Evolutionary conservation across 768 basidiomycete genomes (phyloP).

Genomic region (Leccinellum albellum): DNA sequence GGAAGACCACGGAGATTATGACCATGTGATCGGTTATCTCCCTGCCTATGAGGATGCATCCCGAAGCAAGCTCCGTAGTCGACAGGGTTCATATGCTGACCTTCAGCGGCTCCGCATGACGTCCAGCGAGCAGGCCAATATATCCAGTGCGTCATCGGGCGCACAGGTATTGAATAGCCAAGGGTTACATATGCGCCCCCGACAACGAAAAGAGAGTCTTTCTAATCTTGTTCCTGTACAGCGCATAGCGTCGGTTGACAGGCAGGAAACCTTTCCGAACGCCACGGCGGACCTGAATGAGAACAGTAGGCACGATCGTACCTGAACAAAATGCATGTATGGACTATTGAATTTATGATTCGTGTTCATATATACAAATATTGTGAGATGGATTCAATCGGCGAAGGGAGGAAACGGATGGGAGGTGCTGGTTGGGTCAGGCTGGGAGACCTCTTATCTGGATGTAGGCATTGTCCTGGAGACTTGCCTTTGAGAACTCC

Average conservation of each 20-base stretch:
- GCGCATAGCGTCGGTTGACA: slow-evolving; percentile 59
- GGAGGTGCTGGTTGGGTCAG: slow-evolving; percentile 13
- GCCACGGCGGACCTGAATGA: slow-evolving; percentile 67
- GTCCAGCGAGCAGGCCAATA: slow-evolving; percentile 9
- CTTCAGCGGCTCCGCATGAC: slow-evolving; percentile 60
- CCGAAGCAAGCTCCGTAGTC: slow-evolving; percentile 50
- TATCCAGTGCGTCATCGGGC: slow-evolving; percentile 13
- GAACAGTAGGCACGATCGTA: slow-evolving; percentile 36
- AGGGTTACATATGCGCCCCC: slow-evolving; percentile 45
- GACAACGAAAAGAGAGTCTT: slow-evolving; percentile 59
- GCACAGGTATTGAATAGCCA: slow-evolving; percentile 33
- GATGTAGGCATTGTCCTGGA: slow-evolving; percentile 39
- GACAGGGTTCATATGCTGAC: slow-evolving; percentile 78
- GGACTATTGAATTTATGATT: slow-evolving; percentile 19
- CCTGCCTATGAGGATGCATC: slow-evolving; percentile 45
- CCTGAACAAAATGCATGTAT: slow-evolving; percentile 20
- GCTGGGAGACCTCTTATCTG: slow-evolving; percentile 37
- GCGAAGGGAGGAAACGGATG: neutral
- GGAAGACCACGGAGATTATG: slow-evolving; percentile 88
- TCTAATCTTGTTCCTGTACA: slow-evolving; percentile 61
- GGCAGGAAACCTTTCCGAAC: slow-evolving; percentile 53
- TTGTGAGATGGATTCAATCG: slow-evolving; percentile 17
- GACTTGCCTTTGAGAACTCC: slow-evolving; percentile 40
- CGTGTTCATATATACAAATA: slow-evolving; percentile 28
- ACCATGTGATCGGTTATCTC: slow-evolving; percentile 75